Evolutionary conservation across 352 stramenopile species (phyloP).

Genomic region (Thalassiosira delicatula): DNA sequence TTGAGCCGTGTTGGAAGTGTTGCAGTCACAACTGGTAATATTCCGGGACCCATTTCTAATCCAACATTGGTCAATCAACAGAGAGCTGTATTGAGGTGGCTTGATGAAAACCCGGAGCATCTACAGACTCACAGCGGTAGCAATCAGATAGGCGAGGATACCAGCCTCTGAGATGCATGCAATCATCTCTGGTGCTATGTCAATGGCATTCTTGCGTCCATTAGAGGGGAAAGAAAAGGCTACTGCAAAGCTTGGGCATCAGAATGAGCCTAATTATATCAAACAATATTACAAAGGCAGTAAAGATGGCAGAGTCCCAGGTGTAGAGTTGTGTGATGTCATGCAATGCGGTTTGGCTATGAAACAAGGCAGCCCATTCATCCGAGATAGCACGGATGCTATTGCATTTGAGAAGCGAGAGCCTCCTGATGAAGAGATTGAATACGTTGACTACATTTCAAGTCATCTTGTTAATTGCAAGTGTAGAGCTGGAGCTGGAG

Average conservation of each 20-base stretch:
- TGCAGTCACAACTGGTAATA: conserved; percentile 1
- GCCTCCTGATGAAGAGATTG: conserved; percentile 5
- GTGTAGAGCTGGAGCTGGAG: conserved; percentile 22
- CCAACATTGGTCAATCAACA: conserved; percentile 15
- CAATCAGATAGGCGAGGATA: not conserved
- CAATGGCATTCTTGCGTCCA: conserved; percentile 9
- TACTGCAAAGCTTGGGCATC: conserved; percentile 31
- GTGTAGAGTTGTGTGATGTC: conserved; percentile 23
- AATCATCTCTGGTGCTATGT: conserved; percentile 17
- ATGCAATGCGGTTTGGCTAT: conserved; percentile 27
- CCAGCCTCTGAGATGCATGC: conserved; percentile 5
- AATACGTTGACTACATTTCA: conserved; percentile 17
- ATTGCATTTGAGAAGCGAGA: conserved; percentile 24
- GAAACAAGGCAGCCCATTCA: conserved; percentile 26
- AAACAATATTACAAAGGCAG: conserved; percentile 29
- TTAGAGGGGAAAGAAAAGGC: conserved; percentile 37
- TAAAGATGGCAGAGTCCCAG: conserved; percentile 11
- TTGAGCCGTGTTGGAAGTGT: conserved; percentile 14
- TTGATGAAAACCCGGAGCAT: conserved; percentile 24
- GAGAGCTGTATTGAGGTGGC: conserved; percentile 11
- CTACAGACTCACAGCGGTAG: not conserved
- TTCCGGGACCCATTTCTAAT: conserved; percentile 23
- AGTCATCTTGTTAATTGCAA: conserved; percentile 43
- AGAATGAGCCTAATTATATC: conserved; percentile 20
- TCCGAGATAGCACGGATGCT: conserved; percentile 27